These are phyloP conservation scores for Linum tenue DNA, from an alignment of 345 rosid genomes.

Conservation along the genomic window DNA sequence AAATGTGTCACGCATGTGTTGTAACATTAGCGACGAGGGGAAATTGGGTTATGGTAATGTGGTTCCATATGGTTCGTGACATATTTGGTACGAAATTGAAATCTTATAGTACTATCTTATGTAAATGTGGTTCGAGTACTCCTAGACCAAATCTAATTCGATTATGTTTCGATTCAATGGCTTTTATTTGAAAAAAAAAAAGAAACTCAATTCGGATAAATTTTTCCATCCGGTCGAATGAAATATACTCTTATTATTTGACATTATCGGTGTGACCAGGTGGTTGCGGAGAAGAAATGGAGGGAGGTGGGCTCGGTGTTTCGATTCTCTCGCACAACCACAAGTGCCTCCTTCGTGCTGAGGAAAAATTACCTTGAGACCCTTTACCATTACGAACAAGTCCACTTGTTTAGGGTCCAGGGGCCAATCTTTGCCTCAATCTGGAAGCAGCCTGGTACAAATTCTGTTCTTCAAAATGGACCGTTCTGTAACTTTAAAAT, in stretches of 20 bases:
- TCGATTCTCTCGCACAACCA: slow-evolving; percentile 77
- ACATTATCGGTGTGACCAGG: slow-evolving; percentile 25
- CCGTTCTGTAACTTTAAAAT: not conserved
- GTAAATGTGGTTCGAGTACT: too few relatives aligned
- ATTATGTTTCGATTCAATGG: not conserved
- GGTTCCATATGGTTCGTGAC: too few relatives aligned
- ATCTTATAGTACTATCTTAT: too few relatives aligned
- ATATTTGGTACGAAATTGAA: too few relatives aligned
- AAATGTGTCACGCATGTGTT: too few relatives aligned
- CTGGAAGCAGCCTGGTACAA: slow-evolving; percentile 31
- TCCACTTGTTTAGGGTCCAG: slow-evolving; percentile 58
- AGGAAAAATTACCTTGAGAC: slow-evolving; percentile 76
- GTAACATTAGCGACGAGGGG: too few relatives aligned
- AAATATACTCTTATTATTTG: too few relatives aligned
- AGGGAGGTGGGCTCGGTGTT: slow-evolving; percentile 94
- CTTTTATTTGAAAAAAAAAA: not conserved
- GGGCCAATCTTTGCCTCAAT: slow-evolving; percentile 48
- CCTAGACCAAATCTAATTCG: not conserved
- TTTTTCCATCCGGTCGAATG: too few relatives aligned
- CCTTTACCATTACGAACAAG: slow-evolving; percentile 86
- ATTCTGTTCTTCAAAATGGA: slow-evolving; percentile 9
- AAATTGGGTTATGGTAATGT: too few relatives aligned
- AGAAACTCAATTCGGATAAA: not conserved
- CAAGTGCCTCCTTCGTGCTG: slow-evolving; percentile 90
- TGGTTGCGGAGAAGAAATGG: slow-evolving; percentile 96